Conservation (phyloP, 2,329 filamentous ascomycete species). For the Proliferodiscus dingleyae region DNA sequence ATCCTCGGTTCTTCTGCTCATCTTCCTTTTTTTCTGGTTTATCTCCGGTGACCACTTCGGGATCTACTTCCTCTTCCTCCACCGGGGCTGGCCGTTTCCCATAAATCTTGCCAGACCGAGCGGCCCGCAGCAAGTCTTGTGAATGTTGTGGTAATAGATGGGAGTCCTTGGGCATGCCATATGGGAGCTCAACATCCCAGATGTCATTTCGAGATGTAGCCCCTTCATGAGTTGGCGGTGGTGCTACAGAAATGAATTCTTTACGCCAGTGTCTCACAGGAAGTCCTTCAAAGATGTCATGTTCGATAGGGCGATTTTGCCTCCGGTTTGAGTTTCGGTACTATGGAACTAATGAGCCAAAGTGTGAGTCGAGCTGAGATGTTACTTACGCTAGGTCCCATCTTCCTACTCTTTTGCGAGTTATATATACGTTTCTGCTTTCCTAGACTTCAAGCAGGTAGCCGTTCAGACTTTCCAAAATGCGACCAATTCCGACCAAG, state of each 20-base stretch:
- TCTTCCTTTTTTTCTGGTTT: conserved; percentile 58
- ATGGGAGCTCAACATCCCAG: conserved; percentile 71
- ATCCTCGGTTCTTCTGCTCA: conserved; percentile 43
- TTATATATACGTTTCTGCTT: too few relatives aligned
- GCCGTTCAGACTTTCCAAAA: not conserved
- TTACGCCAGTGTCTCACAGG: conserved; percentile 89
- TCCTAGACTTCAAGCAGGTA: not conserved
- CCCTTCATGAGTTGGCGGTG: conserved; percentile 59
- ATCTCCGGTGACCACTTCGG: conserved; percentile 41
- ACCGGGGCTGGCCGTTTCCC: conserved; percentile 59
- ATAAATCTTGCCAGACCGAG: conserved; percentile 70
- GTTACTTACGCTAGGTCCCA: conserved; percentile 9
- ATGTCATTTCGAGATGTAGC: conserved; percentile 55
- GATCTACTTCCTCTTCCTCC: conserved; percentile 55
- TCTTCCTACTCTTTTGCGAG: not conserved
- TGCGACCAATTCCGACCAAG: not conserved
- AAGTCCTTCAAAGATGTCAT: conserved; percentile 51
- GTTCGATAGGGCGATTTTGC: conserved; percentile 42
- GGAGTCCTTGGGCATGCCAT: conserved; percentile 80
- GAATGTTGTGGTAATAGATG: conserved; percentile 72
- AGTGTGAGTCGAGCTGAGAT: not conserved
- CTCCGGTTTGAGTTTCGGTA: conserved; percentile 28
- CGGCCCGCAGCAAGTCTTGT: conserved; percentile 76
- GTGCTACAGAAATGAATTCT: conserved; percentile 62
- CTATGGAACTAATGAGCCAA: conserved; percentile 9